Evolutionary conservation across 805 yeast genomes (phyloP), one percentile per base, ranked within the genome.

Genomic region (Isabelozyma pseudorhagii): DNA sequence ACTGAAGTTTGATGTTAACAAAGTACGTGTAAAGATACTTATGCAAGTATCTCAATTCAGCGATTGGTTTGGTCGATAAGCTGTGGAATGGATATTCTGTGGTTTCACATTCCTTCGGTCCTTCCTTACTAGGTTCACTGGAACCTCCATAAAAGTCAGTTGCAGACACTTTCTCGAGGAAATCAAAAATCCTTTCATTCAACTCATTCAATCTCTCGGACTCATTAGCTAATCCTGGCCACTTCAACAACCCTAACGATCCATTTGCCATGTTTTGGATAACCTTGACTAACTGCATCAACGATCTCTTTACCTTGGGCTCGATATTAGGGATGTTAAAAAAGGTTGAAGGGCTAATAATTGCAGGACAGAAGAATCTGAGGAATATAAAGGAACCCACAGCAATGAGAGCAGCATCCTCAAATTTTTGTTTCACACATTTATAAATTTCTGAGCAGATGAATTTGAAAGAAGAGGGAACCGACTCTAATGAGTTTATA

Each of bases 221-320:
- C 49, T 74, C 69, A 3, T 73, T 50, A 7, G 63, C 63, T 42
- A 85, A 63, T 1, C 82, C 64, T 0, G 88, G 84, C 81, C 88
- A 83, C 62, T 83, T 91, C 45, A 85, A 69, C 18, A 84, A 67
- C 5, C 77, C 74, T 4, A 88, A 74, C 0, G 96, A 78, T 28
- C 90, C 92, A 63, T 92, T 93, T 0, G 96, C 97, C 71, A 92
- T 81, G 55, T 86, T 82, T 67, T 93, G 98, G 17, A 93, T 69
- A 15, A 87, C 84, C 58, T 90, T 89, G 2, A 96, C 97, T 34
- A 92, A 65, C 48, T 88, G 83, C 52, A 92, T 82, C 46, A 89
- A 77, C 0, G 89, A 80, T 54, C 96, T 77, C 53, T 90, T 80
- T 58, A 61, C 77, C 43, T 65, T 70, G 3, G 66, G 62, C 47